phyloP scores from a whole-genome alignment of 2,329 filamentous ascomycete genomes.

The Microthyrium microscopicum region DNA sequence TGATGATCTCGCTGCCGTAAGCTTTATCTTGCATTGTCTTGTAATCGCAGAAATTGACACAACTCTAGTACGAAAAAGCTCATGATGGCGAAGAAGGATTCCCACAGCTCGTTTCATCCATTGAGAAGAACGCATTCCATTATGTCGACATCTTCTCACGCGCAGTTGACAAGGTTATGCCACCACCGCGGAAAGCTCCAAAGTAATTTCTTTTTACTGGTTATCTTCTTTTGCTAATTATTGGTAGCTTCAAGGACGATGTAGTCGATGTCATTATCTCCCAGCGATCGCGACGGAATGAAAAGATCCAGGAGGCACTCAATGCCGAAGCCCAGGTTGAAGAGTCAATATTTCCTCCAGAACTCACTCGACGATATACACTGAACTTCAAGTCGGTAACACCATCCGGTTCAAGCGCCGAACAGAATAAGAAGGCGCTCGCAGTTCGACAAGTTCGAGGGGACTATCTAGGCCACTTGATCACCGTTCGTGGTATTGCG shows the following conservation, averaged over 20 bases:
- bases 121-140: constrained; percentile 83
- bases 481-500: constrained; percentile 85
- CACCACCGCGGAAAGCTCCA: constrained; percentile 57
- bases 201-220: constrained; percentile 33
- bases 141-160: constrained; percentile 85
- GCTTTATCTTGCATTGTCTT: constrained; percentile 13
- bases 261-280: constrained; percentile 94
- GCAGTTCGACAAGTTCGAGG: constrained; percentile 89
- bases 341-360: constrained; percentile 69
- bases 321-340: constrained; percentile 30
- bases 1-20: constrained; percentile 65
- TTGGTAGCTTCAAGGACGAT: constrained; percentile 75
- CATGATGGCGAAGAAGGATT: constrained; percentile 39
- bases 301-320: constrained; percentile 39
- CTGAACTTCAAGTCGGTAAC: constrained; percentile 88
- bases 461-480: constrained; percentile 81
- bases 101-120: constrained; percentile 60
- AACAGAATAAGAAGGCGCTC: constrained; percentile 43
- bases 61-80: constrained; percentile 53
- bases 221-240: not conserved
- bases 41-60: not conserved
- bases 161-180: constrained; percentile 77
- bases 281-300: constrained; percentile 73
- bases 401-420: constrained; percentile 48
- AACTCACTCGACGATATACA: constrained; percentile 84